Percentiles rank a stretch among this genome's conserved stretches.
Evolutionary conservation across 805 yeast genomes (phyloP).

Genomic region (Sungouiella thailandica): DNA sequence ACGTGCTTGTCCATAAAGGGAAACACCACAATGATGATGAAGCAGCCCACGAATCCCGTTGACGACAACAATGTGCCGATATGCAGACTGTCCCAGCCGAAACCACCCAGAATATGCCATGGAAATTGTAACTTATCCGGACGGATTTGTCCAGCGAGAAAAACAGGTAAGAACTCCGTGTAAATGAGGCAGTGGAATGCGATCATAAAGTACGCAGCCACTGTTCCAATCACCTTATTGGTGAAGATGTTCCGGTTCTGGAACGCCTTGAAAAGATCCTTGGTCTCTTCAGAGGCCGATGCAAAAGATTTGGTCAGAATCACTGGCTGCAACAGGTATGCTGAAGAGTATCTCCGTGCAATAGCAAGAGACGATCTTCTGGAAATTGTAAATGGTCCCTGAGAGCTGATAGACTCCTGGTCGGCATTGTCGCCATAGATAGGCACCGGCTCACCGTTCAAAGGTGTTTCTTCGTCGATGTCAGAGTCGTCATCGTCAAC

Average conservation of each 20-base stretch:
- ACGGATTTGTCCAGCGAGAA: slow-evolving; percentile 35
- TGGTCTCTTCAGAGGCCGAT: slow-evolving; percentile 8
- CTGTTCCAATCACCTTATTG: slow-evolving; percentile 25
- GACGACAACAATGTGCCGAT: slow-evolving; percentile 49
- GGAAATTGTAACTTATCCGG: slow-evolving; percentile 39
- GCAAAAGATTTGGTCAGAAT: slow-evolving; percentile 1
- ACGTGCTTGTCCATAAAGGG: slow-evolving; percentile 47
- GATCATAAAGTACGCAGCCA: slow-evolving; percentile 35
- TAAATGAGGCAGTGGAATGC: slow-evolving; percentile 46
- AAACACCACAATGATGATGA: slow-evolving; percentile 45
- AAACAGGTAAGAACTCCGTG: slow-evolving; percentile 53
- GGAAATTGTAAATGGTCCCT: slow-evolving; percentile 3
- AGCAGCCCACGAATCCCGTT: slow-evolving; percentile 50
- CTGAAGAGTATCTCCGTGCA: slow-evolving; percentile 15
- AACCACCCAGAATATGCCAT: slow-evolving; percentile 46
- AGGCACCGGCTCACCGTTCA: slow-evolving; percentile 4
- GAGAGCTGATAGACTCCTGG: slow-evolving; percentile 3
- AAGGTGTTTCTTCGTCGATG: slow-evolving; percentile 5
- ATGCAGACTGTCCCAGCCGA: slow-evolving; percentile 41
- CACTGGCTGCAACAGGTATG: slow-evolving; percentile 13
- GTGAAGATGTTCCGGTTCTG: slow-evolving; percentile 21
- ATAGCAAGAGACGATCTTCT: slow-evolving; percentile 11
- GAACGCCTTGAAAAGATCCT: slow-evolving; percentile 13
- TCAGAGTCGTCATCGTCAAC: slow-evolving; percentile 2
- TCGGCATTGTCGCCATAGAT: slow-evolving; percentile 4